Percentiles rank a stretch among this genome's conserved stretches.
Evolutionary conservation across 768 basidiomycete species (phyloP).

Genomic region (Macrolepiota albuminosa): DNA sequence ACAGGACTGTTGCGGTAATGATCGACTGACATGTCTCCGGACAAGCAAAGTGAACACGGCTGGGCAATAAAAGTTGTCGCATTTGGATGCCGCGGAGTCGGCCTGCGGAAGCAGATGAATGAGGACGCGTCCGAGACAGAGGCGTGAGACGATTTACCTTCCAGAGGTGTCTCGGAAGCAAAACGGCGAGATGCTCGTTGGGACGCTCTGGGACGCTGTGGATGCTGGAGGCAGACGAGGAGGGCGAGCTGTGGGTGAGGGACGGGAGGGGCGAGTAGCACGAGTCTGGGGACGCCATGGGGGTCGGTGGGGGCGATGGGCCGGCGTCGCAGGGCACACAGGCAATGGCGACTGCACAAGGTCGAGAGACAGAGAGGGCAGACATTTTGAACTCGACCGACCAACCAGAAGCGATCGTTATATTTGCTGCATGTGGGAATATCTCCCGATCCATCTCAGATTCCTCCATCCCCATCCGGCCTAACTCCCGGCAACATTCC

Average conservation of each 20-base stretch:
- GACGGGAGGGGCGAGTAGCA: slow-evolving; percentile 21
- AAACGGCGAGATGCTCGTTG: slow-evolving; percentile 77
- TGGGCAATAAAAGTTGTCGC: slow-evolving; percentile 74
- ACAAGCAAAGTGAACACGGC: slow-evolving; percentile 63
- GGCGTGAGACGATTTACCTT: slow-evolving; percentile 42
- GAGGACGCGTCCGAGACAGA: slow-evolving; percentile 6
- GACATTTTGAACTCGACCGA: slow-evolving; percentile 16
- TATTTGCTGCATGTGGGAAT: slow-evolving; percentile 6
- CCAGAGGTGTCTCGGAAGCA: slow-evolving; percentile 67
- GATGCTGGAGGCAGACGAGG: slow-evolving; percentile 28
- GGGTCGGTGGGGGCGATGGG: slow-evolving; percentile 3
- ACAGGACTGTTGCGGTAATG: not conserved
- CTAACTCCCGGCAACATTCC: not conserved
- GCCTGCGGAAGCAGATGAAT: slow-evolving; percentile 35
- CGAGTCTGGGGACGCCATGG: slow-evolving; percentile 17
- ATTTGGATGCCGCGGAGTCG: slow-evolving; percentile 54
- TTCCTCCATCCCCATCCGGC: not conserved
- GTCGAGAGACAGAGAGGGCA: slow-evolving; percentile 20
- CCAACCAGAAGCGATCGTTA: slow-evolving; percentile 1
- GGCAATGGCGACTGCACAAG: not conserved
- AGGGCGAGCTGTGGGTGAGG: slow-evolving; percentile 27
- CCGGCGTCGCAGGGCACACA: not conserved
- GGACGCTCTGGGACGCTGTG: slow-evolving; percentile 27
- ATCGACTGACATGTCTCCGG: slow-evolving; percentile 63
- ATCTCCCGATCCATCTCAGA: slow-evolving; percentile 1